Percentiles rank a stretch among this genome's conserved stretches.
These are phyloP conservation scores for Xerocomellus chrysenteron DNA, from an alignment of 768 basidiomycete species.

Conservation along the genomic window DNA sequence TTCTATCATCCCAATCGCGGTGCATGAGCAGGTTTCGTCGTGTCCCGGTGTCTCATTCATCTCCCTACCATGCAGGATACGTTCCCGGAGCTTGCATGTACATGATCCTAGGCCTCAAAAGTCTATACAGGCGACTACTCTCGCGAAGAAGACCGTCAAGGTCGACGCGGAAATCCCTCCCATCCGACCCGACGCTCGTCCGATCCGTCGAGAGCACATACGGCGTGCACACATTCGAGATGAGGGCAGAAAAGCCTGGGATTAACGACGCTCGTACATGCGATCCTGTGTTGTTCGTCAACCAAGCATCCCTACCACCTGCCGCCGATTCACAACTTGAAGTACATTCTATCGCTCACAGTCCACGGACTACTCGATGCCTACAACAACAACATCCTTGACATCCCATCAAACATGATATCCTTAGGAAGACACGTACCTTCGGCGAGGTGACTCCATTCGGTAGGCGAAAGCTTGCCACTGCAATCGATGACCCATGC, in stretches of 20 bases:
- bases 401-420: neutral
- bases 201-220: conserved; percentile 80
- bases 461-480: neutral
- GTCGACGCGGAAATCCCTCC: conserved; percentile 94
- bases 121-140: conserved; percentile 98
- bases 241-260: conserved; percentile 79
- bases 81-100: conserved; percentile 96
- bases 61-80: conserved; percentile 95
- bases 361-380: neutral
- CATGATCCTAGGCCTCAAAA: conserved; percentile 87
- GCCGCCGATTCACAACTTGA: no score
- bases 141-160: conserved; percentile 93
- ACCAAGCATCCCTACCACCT: no score
- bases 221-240: conserved; percentile 87
- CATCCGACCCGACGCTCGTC: conserved; percentile 67
- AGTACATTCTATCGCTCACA: no score
- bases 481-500: neutral
- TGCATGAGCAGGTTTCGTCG: conserved; percentile 85
- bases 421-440: accelerated
- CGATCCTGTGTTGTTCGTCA: conserved; percentile 42
- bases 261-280: conserved; percentile 86
- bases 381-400: neutral
- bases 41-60: conserved; percentile 92
- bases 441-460: neutral
- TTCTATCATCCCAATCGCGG: conserved; percentile 83